phyloP scores from a whole-genome alignment of 768 basidiomycete genomes.

The Filobasidium wieringae region DNA sequence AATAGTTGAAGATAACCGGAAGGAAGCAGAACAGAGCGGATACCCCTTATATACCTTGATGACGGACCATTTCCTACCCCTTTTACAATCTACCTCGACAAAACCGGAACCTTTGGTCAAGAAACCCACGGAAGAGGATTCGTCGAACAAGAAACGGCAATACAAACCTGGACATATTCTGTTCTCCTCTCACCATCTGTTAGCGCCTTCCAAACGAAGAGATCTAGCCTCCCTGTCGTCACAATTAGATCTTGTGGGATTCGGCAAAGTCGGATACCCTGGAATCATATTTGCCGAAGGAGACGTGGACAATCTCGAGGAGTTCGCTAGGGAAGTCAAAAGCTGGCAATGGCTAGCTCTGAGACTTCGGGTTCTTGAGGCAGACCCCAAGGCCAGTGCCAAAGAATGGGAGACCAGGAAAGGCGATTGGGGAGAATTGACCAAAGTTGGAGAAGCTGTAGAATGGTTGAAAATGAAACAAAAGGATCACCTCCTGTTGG shows the following conservation, averaged over 20 bases:
- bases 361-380: conserved; percentile 52
- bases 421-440: conserved; percentile 51
- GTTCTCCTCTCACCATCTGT: conserved; percentile 58
- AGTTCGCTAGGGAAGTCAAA: conserved; percentile 57
- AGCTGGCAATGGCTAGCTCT: conserved; percentile 70
- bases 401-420: conserved; percentile 7
- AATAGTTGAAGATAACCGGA: conserved; percentile 22
- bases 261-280: conserved; percentile 64
- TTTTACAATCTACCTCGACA: conserved; percentile 42
- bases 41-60: conserved; percentile 54
- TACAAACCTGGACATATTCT: conserved; percentile 48
- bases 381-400: conserved; percentile 23
- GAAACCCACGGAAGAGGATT: not conserved
- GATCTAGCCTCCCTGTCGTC: conserved; percentile 49
- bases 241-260: conserved; percentile 50
- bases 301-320: conserved; percentile 45
- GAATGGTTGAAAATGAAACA: conserved; percentile 45
- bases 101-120: not conserved
- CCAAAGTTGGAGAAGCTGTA: conserved; percentile 58
- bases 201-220: conserved; percentile 46
- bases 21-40: conserved; percentile 34
- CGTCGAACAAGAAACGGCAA: not conserved
- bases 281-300: conserved; percentile 66
- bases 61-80: conserved; percentile 49
- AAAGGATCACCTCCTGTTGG: conserved; percentile 12